A percentile compares a stretch with the other conserved stretches of the same genome.
Evolutionary conservation across 192 early-diverging fungal species (phyloP).

Genomic region (Backusella circina): DNA sequence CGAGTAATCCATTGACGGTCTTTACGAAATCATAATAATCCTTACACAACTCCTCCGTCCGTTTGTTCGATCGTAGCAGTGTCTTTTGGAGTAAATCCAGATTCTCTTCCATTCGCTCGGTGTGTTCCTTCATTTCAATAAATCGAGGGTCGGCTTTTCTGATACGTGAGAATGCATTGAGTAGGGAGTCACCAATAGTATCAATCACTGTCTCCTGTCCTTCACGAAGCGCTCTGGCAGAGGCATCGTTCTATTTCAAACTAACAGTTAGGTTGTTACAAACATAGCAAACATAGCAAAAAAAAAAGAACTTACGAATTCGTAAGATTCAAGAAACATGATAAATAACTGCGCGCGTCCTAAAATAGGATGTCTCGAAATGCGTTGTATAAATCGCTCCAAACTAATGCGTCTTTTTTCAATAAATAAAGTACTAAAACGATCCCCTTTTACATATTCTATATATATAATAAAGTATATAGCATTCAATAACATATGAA

Average conservation of each 20-base stretch:
- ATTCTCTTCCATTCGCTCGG: slow-evolving; percentile 86
- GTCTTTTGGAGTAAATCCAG: slow-evolving; percentile 77
- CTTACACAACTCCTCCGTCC: slow-evolving; percentile 68
- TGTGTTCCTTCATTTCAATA: slow-evolving; percentile 73
- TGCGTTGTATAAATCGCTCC: slow-evolving; percentile 79
- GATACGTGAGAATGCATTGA: slow-evolving; percentile 94
- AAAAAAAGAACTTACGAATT: slow-evolving; percentile 51
- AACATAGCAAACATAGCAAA: no score
- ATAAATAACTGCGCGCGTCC: slow-evolving; percentile 64
- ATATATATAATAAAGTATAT: no score
- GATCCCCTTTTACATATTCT: slow-evolving; percentile 95
- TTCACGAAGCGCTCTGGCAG: slow-evolving; percentile 30
- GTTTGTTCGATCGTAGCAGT: slow-evolving; percentile 66
- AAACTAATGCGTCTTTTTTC: slow-evolving; percentile 74
- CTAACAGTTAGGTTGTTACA: neutral
- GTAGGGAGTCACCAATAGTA: slow-evolving; percentile 75
- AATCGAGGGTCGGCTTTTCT: slow-evolving; percentile 85
- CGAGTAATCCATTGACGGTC: slow-evolving; percentile 68
- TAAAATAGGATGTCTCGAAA: slow-evolving; percentile 81
- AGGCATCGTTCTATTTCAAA: slow-evolving; percentile 27
- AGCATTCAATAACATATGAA: no score
- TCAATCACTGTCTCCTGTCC: slow-evolving; percentile 69
- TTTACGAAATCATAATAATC: slow-evolving; percentile 80
- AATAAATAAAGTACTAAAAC: slow-evolving; percentile 90
- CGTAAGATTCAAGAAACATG: slow-evolving; percentile 80